phyloP scores from a whole-genome alignment of 192 early-diverging fungal genomes.

The Linnemannia exigua region DNA sequence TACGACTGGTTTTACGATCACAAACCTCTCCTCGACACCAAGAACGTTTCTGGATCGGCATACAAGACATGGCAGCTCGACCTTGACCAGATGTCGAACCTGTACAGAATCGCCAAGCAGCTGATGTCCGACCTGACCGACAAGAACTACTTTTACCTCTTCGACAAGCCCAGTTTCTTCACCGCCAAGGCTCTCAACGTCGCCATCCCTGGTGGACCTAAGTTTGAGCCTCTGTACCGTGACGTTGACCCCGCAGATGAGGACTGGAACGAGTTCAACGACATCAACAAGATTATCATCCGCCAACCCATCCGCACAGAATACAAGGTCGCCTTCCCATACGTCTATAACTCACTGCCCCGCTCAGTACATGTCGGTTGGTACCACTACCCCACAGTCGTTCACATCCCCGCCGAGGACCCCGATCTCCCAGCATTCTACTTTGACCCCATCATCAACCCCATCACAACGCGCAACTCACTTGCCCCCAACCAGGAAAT shows the following conservation, averaged over 20 bases:
- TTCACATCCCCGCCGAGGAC: slow-evolving; percentile 91
- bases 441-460: slow-evolving; percentile 97
- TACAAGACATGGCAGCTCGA: slow-evolving; percentile 94
- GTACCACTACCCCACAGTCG: slow-evolving; percentile 95
- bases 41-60: slow-evolving; percentile 89
- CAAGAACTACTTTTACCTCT: slow-evolving; percentile 98
- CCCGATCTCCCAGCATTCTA: slow-evolving; percentile 98
- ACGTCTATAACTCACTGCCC: slow-evolving; percentile 97
- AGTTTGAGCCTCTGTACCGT: slow-evolving; percentile 97
- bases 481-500: slow-evolving; percentile 59
- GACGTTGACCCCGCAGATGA: slow-evolving; percentile 97
- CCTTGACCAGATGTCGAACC: slow-evolving; percentile 93
- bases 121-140: slow-evolving; percentile 95
- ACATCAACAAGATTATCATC: slow-evolving; percentile 99
- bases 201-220: slow-evolving; percentile 98
- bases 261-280: slow-evolving; percentile 99
- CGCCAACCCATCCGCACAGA: slow-evolving; percentile 98
- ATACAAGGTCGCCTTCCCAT: slow-evolving; percentile 99
- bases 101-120: slow-evolving; percentile 93
- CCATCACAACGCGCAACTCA: slow-evolving; percentile 89
- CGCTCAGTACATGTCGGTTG: slow-evolving; percentile 91
- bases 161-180: slow-evolving; percentile 95
- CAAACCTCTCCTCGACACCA: slow-evolving; percentile 83
- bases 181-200: slow-evolving; percentile 98
- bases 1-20: slow-evolving; percentile 98